Conservation (phyloP, 768 basidiomycete genomes). For the Sistotremastrum niveocremeum region DNA sequence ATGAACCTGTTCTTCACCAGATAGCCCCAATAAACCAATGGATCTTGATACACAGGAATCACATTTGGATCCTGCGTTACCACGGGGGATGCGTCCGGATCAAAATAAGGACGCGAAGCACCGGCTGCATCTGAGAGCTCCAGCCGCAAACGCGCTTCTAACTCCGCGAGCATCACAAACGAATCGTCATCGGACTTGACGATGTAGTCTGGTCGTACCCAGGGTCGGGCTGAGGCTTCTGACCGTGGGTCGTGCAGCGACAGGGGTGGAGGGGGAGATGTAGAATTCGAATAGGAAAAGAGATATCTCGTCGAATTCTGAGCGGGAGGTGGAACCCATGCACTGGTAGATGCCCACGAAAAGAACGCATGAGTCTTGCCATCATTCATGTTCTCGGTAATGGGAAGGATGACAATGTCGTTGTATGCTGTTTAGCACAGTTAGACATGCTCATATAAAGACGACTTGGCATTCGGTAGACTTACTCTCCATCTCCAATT, state of each 20-base stretch:
- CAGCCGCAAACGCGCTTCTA: constrained; percentile 78
- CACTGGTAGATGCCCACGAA: constrained; percentile 82
- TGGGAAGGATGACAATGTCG: constrained; percentile 74
- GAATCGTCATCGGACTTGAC: constrained; percentile 94
- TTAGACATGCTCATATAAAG: not conserved
- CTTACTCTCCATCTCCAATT: constrained; percentile 85
- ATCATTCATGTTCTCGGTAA: constrained; percentile 88
- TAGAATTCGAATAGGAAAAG: constrained; percentile 56
- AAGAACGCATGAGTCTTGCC: constrained; percentile 91
- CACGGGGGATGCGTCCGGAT: no score
- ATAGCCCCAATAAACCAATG: constrained; percentile 79
- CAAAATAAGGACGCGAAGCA: no score
- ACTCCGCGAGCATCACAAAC: constrained; percentile 87
- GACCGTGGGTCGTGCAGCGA: constrained; percentile 63
- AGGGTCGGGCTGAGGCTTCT: constrained; percentile 35
- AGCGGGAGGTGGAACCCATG: constrained; percentile 71
- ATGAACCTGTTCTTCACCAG: constrained; percentile 89
- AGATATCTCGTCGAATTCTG: no score
- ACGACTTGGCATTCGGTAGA: constrained; percentile 6
- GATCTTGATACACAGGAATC: constrained; percentile 29
- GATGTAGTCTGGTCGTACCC: constrained; percentile 85
- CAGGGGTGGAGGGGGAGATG: constrained; percentile 40
- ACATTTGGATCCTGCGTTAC: no score
- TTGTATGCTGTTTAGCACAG: constrained; percentile 46
- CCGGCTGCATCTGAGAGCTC: constrained; percentile 27